Base-by-base conservation (phyloP, 768 basidiomycete species). In the Chalciporus chontae region DNA sequence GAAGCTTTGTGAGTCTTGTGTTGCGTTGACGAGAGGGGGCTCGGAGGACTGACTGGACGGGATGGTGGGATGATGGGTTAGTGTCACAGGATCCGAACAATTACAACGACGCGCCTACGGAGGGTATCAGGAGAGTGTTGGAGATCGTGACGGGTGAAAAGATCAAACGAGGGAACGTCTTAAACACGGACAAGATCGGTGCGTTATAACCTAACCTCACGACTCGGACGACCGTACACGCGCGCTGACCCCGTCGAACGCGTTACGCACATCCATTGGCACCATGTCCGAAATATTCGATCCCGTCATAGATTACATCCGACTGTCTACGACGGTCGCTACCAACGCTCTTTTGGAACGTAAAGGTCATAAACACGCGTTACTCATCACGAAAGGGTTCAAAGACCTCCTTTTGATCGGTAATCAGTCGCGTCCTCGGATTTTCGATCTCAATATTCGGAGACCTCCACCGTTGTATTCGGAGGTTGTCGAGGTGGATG, bases 281-380 rank as follows among this genome's bases (percentile, higher is more conserved):
- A n/a, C n/a, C n/a, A n/a, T n/a, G n/a, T n/a, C n/a, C n/a, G n/a
- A n/a, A n/a, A n/a, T n/a, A n/a, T n/a, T n/a, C n/a, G n/a, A n/a
- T n/a, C n/a, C n/a, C n/a, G n/a, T n/a, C 44, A 10, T 51, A 92
- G 93, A 95, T 61, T 94, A 92, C 63, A 91, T 95, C 54, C 82
- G 93, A 15, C 73, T 95, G 8, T 93, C 90, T 0, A 96, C 94
- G 0, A 98, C 95, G 0, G 92, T 97, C 4, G 94, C 94, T 0
- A 98, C 95, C 15, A 98, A 97, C 60, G 94, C 95, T 0, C 78
- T 98, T 0, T 78, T 98, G 6, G 95, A 98, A 61, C 84, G 95
- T 41, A 94, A 95, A 67, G 95, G 95, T 1, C 87, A 92, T 60
- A 85, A 84, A 54, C 92, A 95, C 52, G 94, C 92, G 0, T 74